Base-by-base conservation (phyloP, 768 basidiomycete species). In the Cyclocybe cylindracea region DNA sequence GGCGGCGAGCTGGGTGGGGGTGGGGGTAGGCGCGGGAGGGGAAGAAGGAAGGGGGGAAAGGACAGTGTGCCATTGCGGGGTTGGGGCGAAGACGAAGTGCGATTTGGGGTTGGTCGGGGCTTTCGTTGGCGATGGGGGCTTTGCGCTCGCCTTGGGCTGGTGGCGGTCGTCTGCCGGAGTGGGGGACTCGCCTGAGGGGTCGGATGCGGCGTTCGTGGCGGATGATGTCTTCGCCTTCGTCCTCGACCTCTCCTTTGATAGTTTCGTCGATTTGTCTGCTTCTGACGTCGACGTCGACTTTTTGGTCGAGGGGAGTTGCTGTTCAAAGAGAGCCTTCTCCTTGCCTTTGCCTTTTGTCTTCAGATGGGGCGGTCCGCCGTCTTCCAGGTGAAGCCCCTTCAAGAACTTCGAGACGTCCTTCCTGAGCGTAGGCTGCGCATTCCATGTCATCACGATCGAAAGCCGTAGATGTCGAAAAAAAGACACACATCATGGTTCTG, bases 51-150 rank as follows among this genome's bases (percentile, higher is more conserved):
- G 74, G 5, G 70, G 60, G 5, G 77, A 72, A 9, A 80, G 56
- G 8, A 71, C 66, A 43, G 70, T 63, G 61, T 87, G 83, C 87
- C 87, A 89, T 41, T 78, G 74, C 2, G 85, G 65, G 34, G 59
- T 66, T 1, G 77, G 75, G 19, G 69, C 66, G 43, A 73, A 64
- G 7, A 76, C 56, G 54, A 78, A 74, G 18, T 60, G 61, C 4
- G 75, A 72, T 49, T 71, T 73, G n/a, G 68, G 57, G 51, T 72
- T 69, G 38, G 70, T 57, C 0, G 71, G 59, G 32, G 72, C 60
- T 59, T 72, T 74, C 4, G 64, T 66, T 10, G 73, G 71, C 35
- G 73, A 56, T 36, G 61, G 59, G 24, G 63, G 57, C 50, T 63
- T 66, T 10, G 64, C 33, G 41, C 29, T 53, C 59, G 5, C 46